Evolutionary conservation across 306 rosid species (phyloP).

Genomic region (Ochetophila trinervis): DNA sequence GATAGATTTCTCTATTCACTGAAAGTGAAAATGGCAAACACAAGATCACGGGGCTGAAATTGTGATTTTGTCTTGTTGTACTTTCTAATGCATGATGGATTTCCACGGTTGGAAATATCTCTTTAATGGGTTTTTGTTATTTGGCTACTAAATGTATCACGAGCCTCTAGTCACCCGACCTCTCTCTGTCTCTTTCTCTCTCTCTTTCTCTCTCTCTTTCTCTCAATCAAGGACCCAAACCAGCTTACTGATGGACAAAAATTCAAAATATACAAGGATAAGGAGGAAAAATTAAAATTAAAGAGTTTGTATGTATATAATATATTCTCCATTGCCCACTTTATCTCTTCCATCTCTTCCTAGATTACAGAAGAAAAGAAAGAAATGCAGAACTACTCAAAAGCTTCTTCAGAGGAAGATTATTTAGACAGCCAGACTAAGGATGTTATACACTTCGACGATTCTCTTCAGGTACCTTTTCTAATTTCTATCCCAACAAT

Average conservation of each 20-base stretch:
- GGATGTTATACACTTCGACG: constrained; percentile 44
- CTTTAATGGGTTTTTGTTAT: constrained; percentile 25
- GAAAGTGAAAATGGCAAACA: constrained; percentile 9
- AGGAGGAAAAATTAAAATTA: constrained; percentile 22
- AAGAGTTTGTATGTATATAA: neutral
- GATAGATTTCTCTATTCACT: neutral
- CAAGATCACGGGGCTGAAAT: constrained; percentile 62
- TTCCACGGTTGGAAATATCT: constrained; percentile 18
- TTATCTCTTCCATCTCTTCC: neutral
- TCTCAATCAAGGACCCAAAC: constrained; percentile 18
- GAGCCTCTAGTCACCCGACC: constrained; percentile 25
- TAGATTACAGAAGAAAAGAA: neutral
- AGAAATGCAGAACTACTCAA: constrained; percentile 39
- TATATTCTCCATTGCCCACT: constrained; percentile 7
- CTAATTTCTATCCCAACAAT: neutral
- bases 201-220: neutral
- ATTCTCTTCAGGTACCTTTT: constrained; percentile 61
- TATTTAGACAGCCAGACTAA: constrained; percentile 37
- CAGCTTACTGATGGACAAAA: constrained; percentile 3
- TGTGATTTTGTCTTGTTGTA: constrained; percentile 51
- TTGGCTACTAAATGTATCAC: constrained; percentile 20
- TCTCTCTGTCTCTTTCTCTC: neutral
- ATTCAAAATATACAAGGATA: constrained; percentile 11
- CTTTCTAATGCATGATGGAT: constrained; percentile 18
- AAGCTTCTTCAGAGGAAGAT: constrained; percentile 36